phyloP scores from a whole-genome alignment of 257 asterid species.

The Solanum appendiculatum region DNA sequence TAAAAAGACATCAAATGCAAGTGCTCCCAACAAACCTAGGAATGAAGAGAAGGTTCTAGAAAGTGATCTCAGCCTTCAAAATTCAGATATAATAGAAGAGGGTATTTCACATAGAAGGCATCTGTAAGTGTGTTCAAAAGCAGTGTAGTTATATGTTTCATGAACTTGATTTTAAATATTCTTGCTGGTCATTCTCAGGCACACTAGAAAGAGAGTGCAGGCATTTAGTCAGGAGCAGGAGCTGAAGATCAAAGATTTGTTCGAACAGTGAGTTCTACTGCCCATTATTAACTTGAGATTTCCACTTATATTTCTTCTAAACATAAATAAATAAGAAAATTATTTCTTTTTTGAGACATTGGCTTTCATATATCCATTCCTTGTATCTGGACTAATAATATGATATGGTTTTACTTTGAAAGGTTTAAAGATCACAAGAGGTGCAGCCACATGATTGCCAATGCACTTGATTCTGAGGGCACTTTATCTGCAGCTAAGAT shows the following conservation, averaged over 20 bases:
- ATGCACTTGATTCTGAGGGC: slow-evolving; percentile 61
- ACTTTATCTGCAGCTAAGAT: slow-evolving; percentile 57
- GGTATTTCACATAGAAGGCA: slow-evolving; percentile 36
- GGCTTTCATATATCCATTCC: not conserved
- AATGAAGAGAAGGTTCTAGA: slow-evolving; percentile 13
- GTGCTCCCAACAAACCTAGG: slow-evolving; percentile 14
- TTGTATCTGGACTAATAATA: not conserved
- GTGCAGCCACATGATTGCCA: slow-evolving; percentile 88
- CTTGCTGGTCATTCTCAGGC: slow-evolving; percentile 33
- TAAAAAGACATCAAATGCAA: slow-evolving; percentile 26
- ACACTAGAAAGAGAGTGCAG: slow-evolving; percentile 60
- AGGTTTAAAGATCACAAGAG: slow-evolving; percentile 86
- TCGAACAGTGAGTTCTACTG: slow-evolving; percentile 63
- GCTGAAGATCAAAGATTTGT: slow-evolving; percentile 67
- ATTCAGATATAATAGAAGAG: slow-evolving; percentile 17
- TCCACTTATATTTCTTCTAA: not conserved
- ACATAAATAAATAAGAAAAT: not conserved
- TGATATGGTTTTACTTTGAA: slow-evolving; percentile 8
- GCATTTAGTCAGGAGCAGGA: slow-evolving; percentile 74
- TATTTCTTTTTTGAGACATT: not conserved
- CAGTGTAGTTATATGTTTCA: not conserved
- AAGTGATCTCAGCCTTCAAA: slow-evolving; percentile 11
- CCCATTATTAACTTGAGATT: not conserved
- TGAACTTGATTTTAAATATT: not conserved
- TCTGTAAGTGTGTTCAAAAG: slow-evolving; percentile 41